Conservation (phyloP, 2,329 filamentous ascomycete species). For the Helotiales sp. region DNA sequence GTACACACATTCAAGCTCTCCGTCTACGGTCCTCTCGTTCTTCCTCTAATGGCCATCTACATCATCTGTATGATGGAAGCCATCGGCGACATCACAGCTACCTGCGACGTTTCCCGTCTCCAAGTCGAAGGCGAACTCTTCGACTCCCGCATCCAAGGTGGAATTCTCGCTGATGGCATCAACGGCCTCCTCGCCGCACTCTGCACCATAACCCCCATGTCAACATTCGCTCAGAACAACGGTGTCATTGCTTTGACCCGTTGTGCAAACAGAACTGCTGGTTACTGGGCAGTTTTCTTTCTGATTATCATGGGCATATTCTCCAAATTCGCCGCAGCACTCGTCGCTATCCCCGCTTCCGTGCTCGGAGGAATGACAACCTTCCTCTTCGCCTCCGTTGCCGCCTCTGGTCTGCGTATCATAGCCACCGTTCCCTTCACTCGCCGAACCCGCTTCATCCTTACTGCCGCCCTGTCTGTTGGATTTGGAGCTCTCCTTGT, state of each 20-base stretch:
- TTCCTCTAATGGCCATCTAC: constrained; percentile 69
- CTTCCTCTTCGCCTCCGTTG: constrained; percentile 76
- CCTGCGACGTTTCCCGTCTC: constrained; percentile 76
- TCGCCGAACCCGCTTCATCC: constrained; percentile 78
- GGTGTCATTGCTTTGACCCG: constrained; percentile 80
- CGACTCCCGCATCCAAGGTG: constrained; percentile 77
- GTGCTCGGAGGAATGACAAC: constrained; percentile 75
- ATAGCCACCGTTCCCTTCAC: constrained; percentile 71
- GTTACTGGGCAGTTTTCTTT: constrained; percentile 76
- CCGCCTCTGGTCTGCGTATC: constrained; percentile 76
- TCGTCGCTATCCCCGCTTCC: constrained; percentile 70
- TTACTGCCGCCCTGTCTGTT: constrained; percentile 71
- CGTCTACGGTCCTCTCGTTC: constrained; percentile 70
- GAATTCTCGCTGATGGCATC: constrained; percentile 74
- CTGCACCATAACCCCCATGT: constrained; percentile 79
- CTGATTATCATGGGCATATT: constrained; percentile 80
- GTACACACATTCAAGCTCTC: constrained; percentile 72
- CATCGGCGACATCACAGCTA: constrained; percentile 78
- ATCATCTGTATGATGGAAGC: constrained; percentile 77
- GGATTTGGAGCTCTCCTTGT: constrained; percentile 71
- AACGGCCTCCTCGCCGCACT: constrained; percentile 75
- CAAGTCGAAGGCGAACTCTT: constrained; percentile 72
- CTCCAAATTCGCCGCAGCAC: constrained; percentile 77
- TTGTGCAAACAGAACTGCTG: constrained; percentile 78
- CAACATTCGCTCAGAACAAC: constrained; percentile 81